Evolutionary conservation across 371 early-diverging fungal genomes (phyloP), one percentile per base, ranked within the genome.

Genomic region (Choanephora cucurbitarum): DNA sequence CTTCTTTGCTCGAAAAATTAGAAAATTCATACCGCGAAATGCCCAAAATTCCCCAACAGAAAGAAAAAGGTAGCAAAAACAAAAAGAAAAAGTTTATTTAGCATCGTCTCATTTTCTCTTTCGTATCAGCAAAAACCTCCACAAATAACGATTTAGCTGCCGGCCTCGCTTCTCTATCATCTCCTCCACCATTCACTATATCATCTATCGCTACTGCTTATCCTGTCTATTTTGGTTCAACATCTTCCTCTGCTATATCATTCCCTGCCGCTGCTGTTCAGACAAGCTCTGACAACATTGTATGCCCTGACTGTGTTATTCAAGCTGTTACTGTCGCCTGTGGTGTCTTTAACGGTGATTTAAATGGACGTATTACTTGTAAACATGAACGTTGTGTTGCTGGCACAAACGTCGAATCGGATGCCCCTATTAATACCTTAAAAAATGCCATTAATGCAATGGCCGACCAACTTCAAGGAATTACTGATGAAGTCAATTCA

Each of bases 381-480:
- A 47, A 62, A 28, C 75, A 78, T 44, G 63, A 67, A 49, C 70
- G 72, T 28, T 69, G 67, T 48, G 52, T 58, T 15, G 53, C 55
- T 52, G 52, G 75, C 57, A 44, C 64, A 50, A 48, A 62, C 57
- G 50, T 66, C 46, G 46, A 68, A 47, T 64, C 60, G 42, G 53
- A 60, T 51, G 72, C 60, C 28, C 73, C 69, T 47, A 79, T 64
- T 57, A 81, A 69, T 40, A 64, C 69, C 17, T 62, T 86, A 6
- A 81, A 81, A 49, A 70, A 65, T 8, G 83, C 84, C 9, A 76
- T 90, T 48, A 89, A 89, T 53, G 62, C 73, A n/a, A 88, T 89
- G 88, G 84, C 80, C 10, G 75, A 75, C 21, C 84, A 76, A 46
- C 64, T 90, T 13, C 69, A 79, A 53, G 68, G 53, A 9, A 71